A percentile compares a stretch with the other conserved stretches of the same genome.
These are phyloP conservation scores for Fagopyrum tataricum DNA, from an alignment of 148 eudicot species.

Conservation along the genomic window DNA sequence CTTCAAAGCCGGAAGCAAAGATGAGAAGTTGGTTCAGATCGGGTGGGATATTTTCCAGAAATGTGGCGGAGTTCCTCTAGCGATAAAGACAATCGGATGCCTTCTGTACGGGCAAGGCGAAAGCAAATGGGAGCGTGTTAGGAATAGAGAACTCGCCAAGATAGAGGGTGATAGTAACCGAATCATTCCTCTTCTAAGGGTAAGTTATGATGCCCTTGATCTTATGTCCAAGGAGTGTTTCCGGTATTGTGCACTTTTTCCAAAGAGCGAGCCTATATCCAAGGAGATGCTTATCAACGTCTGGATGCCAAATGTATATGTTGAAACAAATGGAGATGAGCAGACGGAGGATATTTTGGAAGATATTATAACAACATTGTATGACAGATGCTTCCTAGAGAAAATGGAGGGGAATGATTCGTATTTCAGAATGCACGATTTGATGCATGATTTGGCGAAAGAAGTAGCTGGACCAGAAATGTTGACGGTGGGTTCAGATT, in stretches of 20 bases:
- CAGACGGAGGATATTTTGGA: slow-evolving; percentile 2
- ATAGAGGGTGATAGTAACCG: slow-evolving; percentile 11
- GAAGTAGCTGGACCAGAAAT: slow-evolving; percentile 13
- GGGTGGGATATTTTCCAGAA: slow-evolving; percentile 28
- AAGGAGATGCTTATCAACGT: slow-evolving; percentile 13
- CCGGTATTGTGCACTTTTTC: slow-evolving; percentile 26
- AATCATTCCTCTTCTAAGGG: slow-evolving; percentile 17
- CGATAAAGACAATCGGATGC: slow-evolving; percentile 16
- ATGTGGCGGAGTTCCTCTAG: slow-evolving; percentile 34
- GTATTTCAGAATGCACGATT: slow-evolving; percentile 23
- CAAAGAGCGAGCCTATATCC: slow-evolving; percentile 10
- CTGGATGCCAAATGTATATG: slow-evolving; percentile 29
- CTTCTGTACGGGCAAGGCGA: background rate
- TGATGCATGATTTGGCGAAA: slow-evolving; percentile 23
- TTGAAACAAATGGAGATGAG: background rate
- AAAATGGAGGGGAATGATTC: background rate
- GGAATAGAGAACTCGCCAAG: background rate
- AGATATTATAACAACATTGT: slow-evolving; percentile 3
- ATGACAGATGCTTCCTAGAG: slow-evolving; percentile 15
- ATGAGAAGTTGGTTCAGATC: background rate
- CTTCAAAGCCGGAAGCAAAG: background rate
- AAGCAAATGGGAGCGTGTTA: slow-evolving; percentile 8
- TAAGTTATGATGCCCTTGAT: slow-evolving; percentile 18
- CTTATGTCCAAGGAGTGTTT: slow-evolving; percentile 24
- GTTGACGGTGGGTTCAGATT: background rate